phyloP scores from a whole-genome alignment of 2,329 filamentous ascomycete genomes.

The Aspergillus melleus region DNA sequence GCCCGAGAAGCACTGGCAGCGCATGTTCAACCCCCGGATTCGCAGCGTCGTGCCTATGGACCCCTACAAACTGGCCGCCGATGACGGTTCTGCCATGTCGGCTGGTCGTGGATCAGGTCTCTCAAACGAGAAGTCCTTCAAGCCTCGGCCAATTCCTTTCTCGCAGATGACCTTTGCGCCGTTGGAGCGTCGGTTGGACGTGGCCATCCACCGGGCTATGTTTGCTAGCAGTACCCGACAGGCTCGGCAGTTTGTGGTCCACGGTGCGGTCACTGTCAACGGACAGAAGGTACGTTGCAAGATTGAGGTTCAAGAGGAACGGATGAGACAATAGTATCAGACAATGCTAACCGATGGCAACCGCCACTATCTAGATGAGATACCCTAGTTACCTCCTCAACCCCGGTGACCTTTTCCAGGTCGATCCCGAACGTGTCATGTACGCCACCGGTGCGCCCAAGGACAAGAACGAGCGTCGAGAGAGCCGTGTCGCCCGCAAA shows the following conservation, averaged over 20 bases:
- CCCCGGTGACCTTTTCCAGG: slow-evolving; percentile 97
- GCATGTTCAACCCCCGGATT: slow-evolving; percentile 82
- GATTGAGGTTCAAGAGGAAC: background rate
- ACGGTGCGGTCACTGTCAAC: slow-evolving; percentile 93
- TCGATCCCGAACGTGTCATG: slow-evolving; percentile 84
- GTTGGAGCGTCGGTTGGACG: slow-evolving; percentile 84
- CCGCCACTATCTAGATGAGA: slow-evolving; percentile 64
- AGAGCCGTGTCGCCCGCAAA: slow-evolving; percentile 31
- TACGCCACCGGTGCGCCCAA: slow-evolving; percentile 80
- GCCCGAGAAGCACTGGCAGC: slow-evolving; percentile 87
- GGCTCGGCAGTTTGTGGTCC: slow-evolving; percentile 89
- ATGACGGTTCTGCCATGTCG: slow-evolving; percentile 82
- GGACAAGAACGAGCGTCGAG: slow-evolving; percentile 44
- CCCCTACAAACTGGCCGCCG: slow-evolving; percentile 70
- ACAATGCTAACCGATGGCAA: slow-evolving; percentile 9
- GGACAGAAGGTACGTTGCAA: slow-evolving; percentile 76
- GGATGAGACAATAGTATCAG: background rate
- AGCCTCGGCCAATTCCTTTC: slow-evolving; percentile 66
- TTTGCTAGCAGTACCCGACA: slow-evolving; percentile 93
- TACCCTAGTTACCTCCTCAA: slow-evolving; percentile 93
- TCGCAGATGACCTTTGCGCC: slow-evolving; percentile 97
- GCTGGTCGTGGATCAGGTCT: slow-evolving; percentile 79
- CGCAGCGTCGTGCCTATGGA: slow-evolving; percentile 84
- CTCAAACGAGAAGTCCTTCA: slow-evolving; percentile 27
- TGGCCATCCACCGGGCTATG: slow-evolving; percentile 88